These are phyloP conservation scores for Nowakowskiella sp. DNA, from an alignment of 192 early-diverging fungal genomes.

Conservation along the genomic window DNA sequence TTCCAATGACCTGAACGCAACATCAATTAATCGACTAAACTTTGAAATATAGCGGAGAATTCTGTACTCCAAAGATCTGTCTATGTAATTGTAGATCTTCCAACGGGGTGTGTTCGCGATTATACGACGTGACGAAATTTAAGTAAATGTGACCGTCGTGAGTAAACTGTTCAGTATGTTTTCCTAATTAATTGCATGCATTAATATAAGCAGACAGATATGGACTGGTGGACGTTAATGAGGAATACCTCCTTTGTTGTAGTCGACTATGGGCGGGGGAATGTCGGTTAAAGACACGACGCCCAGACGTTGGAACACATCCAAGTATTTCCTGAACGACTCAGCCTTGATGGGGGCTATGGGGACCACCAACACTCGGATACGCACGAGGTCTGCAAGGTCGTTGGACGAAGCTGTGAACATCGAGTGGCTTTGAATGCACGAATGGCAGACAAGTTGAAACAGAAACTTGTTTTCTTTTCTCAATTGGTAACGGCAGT, in stretches of 20 bases:
- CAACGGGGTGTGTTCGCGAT: slow-evolving; percentile 56
- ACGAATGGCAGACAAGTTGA: no score
- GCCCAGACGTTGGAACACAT: slow-evolving; percentile 54
- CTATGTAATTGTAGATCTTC: slow-evolving; percentile 69
- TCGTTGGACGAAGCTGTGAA: slow-evolving; percentile 21
- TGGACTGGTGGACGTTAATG: slow-evolving; percentile 13
- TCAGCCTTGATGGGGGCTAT: slow-evolving; percentile 53
- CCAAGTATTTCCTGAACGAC: slow-evolving; percentile 56
- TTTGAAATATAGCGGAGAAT: slow-evolving; percentile 2
- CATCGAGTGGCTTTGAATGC: no score
- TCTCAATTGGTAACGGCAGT: no score
- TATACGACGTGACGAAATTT: slow-evolving; percentile 62
- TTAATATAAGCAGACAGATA: slow-evolving; percentile 5
- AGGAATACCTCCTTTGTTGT: slow-evolving; percentile 29
- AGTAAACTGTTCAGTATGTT: slow-evolving; percentile 29
- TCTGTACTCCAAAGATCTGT: slow-evolving; percentile 60
- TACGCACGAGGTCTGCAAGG: slow-evolving; percentile 42
- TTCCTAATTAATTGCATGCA: slow-evolving; percentile 12
- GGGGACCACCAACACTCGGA: slow-evolving; percentile 65
- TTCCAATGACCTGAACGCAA: slow-evolving; percentile 58
- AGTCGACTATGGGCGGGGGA: slow-evolving; percentile 57
- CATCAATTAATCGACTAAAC: not conserved
- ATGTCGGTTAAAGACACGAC: slow-evolving; percentile 61
- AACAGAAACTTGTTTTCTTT: no score
- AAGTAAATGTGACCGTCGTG: slow-evolving; percentile 63